Conservation (phyloP, 2,329 filamentous ascomycete species). For the Fusarium humuli region DNA sequence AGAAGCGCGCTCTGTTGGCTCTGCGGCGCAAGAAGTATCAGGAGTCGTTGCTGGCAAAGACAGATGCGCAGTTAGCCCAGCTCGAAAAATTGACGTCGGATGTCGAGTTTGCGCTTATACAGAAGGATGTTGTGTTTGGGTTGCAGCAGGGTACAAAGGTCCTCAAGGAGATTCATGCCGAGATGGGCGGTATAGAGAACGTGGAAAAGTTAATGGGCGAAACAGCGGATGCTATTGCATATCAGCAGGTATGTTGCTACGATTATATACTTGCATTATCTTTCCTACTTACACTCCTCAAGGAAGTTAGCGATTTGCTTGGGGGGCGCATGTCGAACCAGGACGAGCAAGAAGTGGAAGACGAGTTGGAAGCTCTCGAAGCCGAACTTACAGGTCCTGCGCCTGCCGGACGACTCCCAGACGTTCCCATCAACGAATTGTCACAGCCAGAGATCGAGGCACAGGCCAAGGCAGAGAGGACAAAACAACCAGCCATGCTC, state of each 20-base stretch:
- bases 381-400: constrained; percentile 48
- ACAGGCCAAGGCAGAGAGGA: constrained; percentile 40
- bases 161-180: constrained; percentile 88
- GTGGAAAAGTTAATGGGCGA: constrained; percentile 97
- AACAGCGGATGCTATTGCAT: constrained; percentile 87
- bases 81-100: constrained; percentile 87
- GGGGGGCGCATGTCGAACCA: constrained; percentile 89
- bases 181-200: constrained; percentile 94
- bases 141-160: constrained; percentile 92
- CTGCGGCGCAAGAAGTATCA: constrained; percentile 97
- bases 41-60: constrained; percentile 87
- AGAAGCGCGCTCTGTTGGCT: constrained; percentile 83
- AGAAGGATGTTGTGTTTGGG: constrained; percentile 95
- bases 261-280: background rate
- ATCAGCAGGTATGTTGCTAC: constrained; percentile 76
- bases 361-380: constrained; percentile 88
- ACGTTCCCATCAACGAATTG: constrained; percentile 51
- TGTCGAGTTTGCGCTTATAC: constrained; percentile 95
- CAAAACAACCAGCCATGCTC: constrained; percentile 55
- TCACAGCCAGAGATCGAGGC: constrained; percentile 41
- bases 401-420: constrained; percentile 45
- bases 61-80: constrained; percentile 92
- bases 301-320: constrained; percentile 95
- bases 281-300: constrained; percentile 27
- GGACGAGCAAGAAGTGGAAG: constrained; percentile 97